These are phyloP conservation scores for Gnomoniopsis smithogilvyi DNA, from an alignment of 2,329 filamentous ascomycete genomes.

Conservation along the genomic window DNA sequence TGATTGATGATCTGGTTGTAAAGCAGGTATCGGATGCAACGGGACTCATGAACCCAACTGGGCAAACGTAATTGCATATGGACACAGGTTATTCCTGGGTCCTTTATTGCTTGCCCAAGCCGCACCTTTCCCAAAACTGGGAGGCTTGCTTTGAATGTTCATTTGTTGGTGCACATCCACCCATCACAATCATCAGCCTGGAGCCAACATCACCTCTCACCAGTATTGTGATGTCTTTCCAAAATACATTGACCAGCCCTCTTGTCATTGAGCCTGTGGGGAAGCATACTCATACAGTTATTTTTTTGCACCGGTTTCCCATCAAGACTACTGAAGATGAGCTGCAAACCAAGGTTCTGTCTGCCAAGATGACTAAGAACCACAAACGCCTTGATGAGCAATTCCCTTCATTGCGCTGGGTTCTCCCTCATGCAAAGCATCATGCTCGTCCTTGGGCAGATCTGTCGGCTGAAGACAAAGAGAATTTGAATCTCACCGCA, in stretches of 20 bases:
- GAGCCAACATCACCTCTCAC: too few relatives aligned
- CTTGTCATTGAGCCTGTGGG: slow-evolving; percentile 16
- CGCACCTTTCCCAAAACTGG: too few relatives aligned
- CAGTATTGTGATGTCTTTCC: slow-evolving; percentile 18
- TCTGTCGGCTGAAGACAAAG: slow-evolving; percentile 12
- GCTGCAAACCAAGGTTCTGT: slow-evolving; percentile 17
- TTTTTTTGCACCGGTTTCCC: slow-evolving; percentile 21
- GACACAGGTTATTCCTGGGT: too few relatives aligned
- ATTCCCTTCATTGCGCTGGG: slow-evolving; percentile 20
- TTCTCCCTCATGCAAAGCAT: slow-evolving; percentile 19
- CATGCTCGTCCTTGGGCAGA: slow-evolving; percentile 13
- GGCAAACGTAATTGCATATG: too few relatives aligned
- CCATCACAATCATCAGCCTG: too few relatives aligned
- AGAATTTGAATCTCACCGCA: slow-evolving; percentile 4
- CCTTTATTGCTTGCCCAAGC: too few relatives aligned
- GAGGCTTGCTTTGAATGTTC: too few relatives aligned
- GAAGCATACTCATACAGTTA: slow-evolving; percentile 20
- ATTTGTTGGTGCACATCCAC: too few relatives aligned
- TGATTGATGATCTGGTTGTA: too few relatives aligned
- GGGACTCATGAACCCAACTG: too few relatives aligned
- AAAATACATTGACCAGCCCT: slow-evolving; percentile 9
- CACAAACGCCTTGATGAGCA: slow-evolving; percentile 16
- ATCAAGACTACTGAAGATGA: slow-evolving; percentile 12
- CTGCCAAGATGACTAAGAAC: slow-evolving; percentile 15
- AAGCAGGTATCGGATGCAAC: too few relatives aligned